Base-by-base conservation (phyloP, 371 early-diverging fungal genomes). In the Actinomucor elegans region DNA sequence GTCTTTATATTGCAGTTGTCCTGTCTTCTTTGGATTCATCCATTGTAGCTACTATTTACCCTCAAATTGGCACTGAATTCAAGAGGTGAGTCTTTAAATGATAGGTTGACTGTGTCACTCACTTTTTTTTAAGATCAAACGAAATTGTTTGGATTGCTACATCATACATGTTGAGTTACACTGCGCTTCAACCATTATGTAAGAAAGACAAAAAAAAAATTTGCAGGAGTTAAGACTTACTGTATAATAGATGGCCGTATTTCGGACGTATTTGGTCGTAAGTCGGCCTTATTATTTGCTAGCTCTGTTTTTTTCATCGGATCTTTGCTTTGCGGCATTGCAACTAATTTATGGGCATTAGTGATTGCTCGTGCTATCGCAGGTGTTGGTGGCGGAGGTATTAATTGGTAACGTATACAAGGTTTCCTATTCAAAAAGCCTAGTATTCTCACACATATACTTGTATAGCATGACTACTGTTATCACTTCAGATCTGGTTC, bases 41-140 rank as follows among this genome's bases (percentile, higher is more conserved):
- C 20, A 88, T 92, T 53, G 84, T 95, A 9, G 84, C 93, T n/a
- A 89, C 87, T 14, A 84, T 90, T 27, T 77, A 90, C 23, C 84
- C 90, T 31, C 80, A 77, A 15, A 92, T 95, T 52, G 83, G 88
- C 18, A 77, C 71, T 12, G 91, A 91, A 20, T 92, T 92, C 59
- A 73, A 86, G 59, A 66, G 60, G 75, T 75, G 54, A 59, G 20
- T 35, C 8, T 21, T 21, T 21, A 31, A 44, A 46, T n/a, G 32
- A 48, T n/a, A 24, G 15, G 4, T 35, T 24, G 35, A 34, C 33
- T 24, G 15, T 35, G 10, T 47, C 10, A n/a, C n/a, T n/a, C n/a
- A n/a, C n/a, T n/a, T n/a, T n/a, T 31, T 31, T 17, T 11, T 2
- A 12, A 75, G 77, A 54, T 76, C 77, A 21, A 76, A 76, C 33